Evolutionary conservation across 176 grass and related monocot species (phyloP).

Genomic region (Thalia dealbata): DNA sequence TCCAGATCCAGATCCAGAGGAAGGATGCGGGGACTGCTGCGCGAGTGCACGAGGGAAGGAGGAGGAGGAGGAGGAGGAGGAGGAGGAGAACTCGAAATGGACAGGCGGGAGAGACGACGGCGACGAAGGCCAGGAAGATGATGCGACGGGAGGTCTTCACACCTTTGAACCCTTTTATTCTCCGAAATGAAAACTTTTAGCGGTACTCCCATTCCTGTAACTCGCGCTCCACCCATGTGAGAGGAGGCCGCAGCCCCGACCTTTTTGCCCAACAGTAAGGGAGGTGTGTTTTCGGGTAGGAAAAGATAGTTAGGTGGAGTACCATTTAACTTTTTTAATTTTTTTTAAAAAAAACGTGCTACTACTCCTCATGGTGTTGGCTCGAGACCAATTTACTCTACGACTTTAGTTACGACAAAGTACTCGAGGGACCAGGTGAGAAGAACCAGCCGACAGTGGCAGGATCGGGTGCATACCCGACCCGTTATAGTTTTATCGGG

Average conservation of each 20-base stretch:
- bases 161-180: background rate
- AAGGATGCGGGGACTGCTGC: too few relatives aligned
- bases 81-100: background rate
- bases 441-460: too few relatives aligned
- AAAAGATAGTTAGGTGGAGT: background rate
- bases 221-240: too few relatives aligned
- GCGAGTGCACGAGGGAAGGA: background rate
- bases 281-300: background rate
- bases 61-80: background rate
- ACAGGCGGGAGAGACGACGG: background rate
- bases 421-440: too few relatives aligned
- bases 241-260: too few relatives aligned
- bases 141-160: background rate
- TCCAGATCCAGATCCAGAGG: background rate
- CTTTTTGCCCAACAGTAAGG: background rate
- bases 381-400: too few relatives aligned
- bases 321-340: background rate
- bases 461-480: too few relatives aligned
- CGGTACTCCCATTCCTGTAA: background rate
- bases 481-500: too few relatives aligned
- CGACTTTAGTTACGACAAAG: too few relatives aligned
- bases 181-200: background rate
- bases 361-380: background rate
- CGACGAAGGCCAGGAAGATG: background rate
- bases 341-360: background rate